Conservation (phyloP, 2,329 filamentous ascomycete species). For the Metarhizium anisopliae region DNA sequence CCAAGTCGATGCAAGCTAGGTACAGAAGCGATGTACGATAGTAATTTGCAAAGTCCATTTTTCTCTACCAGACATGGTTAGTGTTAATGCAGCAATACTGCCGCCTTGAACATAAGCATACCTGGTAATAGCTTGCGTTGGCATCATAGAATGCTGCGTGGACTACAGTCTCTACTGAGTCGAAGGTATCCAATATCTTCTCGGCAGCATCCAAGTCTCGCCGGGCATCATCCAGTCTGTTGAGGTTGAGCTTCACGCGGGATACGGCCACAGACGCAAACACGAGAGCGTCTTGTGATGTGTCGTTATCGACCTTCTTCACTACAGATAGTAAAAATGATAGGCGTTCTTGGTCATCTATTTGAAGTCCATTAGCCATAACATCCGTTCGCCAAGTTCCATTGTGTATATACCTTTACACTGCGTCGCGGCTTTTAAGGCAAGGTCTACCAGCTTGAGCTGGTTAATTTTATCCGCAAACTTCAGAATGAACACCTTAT, state of each 20-base stretch:
- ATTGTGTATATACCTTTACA: conserved; percentile 56
- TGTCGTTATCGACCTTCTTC: conserved; percentile 82
- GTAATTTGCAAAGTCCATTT: conserved; percentile 90
- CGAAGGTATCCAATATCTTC: conserved; percentile 80
- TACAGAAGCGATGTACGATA: conserved; percentile 97
- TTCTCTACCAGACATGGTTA: conserved; percentile 33
- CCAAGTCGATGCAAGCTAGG: conserved; percentile 87
- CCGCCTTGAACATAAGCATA: conserved; percentile 10
- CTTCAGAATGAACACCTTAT: conserved; percentile 88
- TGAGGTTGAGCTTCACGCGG: conserved; percentile 72
- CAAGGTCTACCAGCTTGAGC: conserved; percentile 88
- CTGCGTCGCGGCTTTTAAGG: conserved; percentile 77
- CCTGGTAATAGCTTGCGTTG: conserved; percentile 91
- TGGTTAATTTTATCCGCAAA: conserved; percentile 99
- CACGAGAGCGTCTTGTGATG: conserved; percentile 91
- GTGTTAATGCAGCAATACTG: not conserved
- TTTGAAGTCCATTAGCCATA: not conserved
- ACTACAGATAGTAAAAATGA: conserved; percentile 75
- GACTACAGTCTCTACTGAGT: conserved; percentile 90
- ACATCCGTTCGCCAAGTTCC: conserved; percentile 8
- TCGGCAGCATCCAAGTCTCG: conserved; percentile 83
- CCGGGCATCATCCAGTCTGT: conserved; percentile 72
- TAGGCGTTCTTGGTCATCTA: conserved; percentile 81
- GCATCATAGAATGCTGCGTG: conserved; percentile 95
- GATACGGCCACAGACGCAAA: conserved; percentile 89